Conservation (phyloP, 2,329 filamentous ascomycete species). For the Huntiella bhutanensis region DNA sequence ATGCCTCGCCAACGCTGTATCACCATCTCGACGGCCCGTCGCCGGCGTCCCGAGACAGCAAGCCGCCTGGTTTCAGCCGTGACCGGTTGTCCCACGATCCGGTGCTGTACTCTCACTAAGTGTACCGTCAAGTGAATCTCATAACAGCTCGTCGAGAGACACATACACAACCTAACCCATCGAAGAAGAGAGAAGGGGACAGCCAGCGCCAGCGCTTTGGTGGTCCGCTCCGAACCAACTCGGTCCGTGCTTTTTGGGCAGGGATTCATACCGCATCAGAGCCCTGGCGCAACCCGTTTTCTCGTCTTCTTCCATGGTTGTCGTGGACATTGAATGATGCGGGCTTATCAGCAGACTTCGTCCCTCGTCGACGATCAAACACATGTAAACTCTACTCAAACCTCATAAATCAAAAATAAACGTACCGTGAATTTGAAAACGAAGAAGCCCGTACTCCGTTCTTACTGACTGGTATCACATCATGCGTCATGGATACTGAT, state of each 20-base stretch:
- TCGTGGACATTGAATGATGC: not conserved
- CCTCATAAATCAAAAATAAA: not conserved
- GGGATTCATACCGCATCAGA: not conserved
- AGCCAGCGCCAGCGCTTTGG: too few species aligned
- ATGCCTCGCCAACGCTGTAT: too few species aligned
- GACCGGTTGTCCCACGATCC: too few species aligned
- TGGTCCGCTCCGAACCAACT: not conserved
- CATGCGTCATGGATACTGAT: conserved; percentile 3
- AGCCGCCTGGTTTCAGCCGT: too few species aligned
- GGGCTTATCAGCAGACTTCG: not conserved
- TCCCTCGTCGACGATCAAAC: not conserved
- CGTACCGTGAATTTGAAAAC: conserved; percentile 8
- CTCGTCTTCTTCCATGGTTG: not conserved
- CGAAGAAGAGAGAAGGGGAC: too few species aligned
- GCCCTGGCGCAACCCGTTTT: not conserved
- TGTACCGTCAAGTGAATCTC: too few species aligned
- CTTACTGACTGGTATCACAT: conserved; percentile 1
- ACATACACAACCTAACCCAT: too few species aligned
- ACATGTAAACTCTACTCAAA: conserved; percentile 1
- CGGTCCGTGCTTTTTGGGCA: not conserved
- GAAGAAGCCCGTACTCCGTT: conserved; percentile 6
- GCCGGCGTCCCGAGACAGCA: too few species aligned
- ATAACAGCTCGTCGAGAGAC: too few species aligned
- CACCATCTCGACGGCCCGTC: too few species aligned
- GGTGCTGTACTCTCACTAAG: too few species aligned